Base-by-base conservation (phyloP, 208 protist species). In the Trypanosoma platydactyli region DNA sequence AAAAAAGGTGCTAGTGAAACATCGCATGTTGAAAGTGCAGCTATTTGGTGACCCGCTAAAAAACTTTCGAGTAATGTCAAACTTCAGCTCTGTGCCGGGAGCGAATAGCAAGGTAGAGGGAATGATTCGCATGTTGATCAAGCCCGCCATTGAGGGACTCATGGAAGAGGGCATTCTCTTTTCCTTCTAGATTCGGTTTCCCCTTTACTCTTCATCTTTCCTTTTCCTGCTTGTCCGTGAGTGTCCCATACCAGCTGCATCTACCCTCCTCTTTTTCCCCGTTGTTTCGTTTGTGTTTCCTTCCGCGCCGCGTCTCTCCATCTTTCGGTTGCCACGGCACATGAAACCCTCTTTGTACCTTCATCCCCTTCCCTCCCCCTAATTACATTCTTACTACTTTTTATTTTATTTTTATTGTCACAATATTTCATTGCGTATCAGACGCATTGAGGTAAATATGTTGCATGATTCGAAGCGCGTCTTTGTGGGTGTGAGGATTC, bases 31-130 rank as follows among this genome's bases (percentile, higher is more conserved):
- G 18, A 89, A 88, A 64, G 60, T 91, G 44, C 90, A 95, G 76
- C 71, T 91, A 12, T 95, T 95, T 70, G 87, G 81, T 11, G 83
- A 95, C 46, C 90, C 90, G 18, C 61, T 95, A n/a, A 93, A 92
- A 64, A 80, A 52, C 60, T 92, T 93, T 63, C 71, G 67, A 60
- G 82, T 95, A 29, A 64, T 77, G 22, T 89, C 87, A 29, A 95
- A 95, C 61, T 92, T 95, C 48, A 76, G 66, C 41, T 79, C 83
- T 7, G 86, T 95, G 9, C 87, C 76, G 0, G 86, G 83, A 9
- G 86, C 84, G 1, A 82, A 91, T 18, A 86, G 68, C 22, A 91
- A 89, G 73, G 81, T 93, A 49, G 86, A 91, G 64, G 82, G 79
- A 44, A 88, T 77, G 41, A 84, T 95, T 45, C 71, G 81, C 38